Evolutionary conservation across 192 early-diverging fungal genomes (phyloP).

Genomic region (Entomortierella chlamydospora): DNA sequence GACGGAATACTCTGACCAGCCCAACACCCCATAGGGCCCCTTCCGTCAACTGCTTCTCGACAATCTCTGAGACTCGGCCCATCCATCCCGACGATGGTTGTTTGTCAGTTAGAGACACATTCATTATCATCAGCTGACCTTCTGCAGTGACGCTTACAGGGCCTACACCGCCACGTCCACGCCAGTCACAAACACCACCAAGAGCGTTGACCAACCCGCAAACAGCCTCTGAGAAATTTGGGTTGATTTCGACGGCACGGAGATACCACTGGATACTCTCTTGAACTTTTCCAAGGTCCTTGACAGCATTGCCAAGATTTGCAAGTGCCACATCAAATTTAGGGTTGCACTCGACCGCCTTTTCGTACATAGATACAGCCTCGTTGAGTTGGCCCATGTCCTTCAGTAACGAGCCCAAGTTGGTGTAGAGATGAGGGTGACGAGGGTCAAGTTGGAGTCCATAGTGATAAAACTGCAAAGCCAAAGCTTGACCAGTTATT

Average conservation of each 20-base stretch:
- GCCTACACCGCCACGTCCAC: conserved; percentile 76
- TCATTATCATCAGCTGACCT: conserved; percentile 42
- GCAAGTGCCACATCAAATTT: conserved; percentile 93
- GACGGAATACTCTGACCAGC: conserved; percentile 58
- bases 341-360: conserved; percentile 87
- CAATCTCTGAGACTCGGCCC: conserved; percentile 80
- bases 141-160: conserved; percentile 49
- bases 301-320: conserved; percentile 93
- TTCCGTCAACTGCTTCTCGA: conserved; percentile 80
- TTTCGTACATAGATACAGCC: conserved; percentile 89
- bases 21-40: conserved; percentile 69
- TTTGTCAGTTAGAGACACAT: conserved; percentile 18
- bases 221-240: conserved; percentile 92
- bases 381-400: conserved; percentile 88
- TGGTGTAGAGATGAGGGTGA: conserved; percentile 95
- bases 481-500: conserved; percentile 78
- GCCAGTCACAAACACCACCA: conserved; percentile 92
- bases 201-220: conserved; percentile 91
- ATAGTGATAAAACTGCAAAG: conserved; percentile 88
- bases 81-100: conserved; percentile 70
- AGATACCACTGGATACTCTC: conserved; percentile 89
- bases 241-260: conserved; percentile 85
- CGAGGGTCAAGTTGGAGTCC: conserved; percentile 83
- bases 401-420: conserved; percentile 91
- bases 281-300: conserved; percentile 91